Evolutionary conservation across 257 asterid genomes (phyloP), one percentile per base, ranked within the genome.

Genomic region (Misopates orontium): DNA sequence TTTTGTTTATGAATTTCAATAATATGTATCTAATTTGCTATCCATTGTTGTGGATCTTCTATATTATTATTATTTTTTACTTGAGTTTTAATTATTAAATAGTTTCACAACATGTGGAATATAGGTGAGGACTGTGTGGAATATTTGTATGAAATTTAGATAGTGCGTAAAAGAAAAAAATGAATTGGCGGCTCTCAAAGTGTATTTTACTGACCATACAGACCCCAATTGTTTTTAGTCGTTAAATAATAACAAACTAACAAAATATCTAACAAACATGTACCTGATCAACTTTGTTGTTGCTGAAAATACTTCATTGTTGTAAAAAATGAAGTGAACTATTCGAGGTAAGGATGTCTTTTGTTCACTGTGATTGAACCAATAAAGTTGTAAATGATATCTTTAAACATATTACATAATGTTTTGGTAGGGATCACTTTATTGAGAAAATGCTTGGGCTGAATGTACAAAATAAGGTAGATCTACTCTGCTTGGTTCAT

Each of bases 391-490:
- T 52, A 16, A 36, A 32, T 51, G 49, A 42, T 47, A 23, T 53
- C 31, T 16, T 66, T 39, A 31, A 66, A 61, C 11, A 31, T 51
- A 51, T 10, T 18, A 47, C 8, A 54, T 42, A 18, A 77, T 69
- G 60, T 42, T 51, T 76, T 50, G 71, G 63, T 87, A 88, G 94
- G 67, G 96, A 88, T 66, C 83, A 71, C 50, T 91, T 88, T 60
- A 80, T 88, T 19, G 66, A 36, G 58, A 64, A 79, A 75, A 88
- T 88, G 98, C 68, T 88, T 24, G 84, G 77, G 70, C 78, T 88
- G 63, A 86, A 91, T 71, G 82, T 82, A 61, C 56, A 62, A 55
- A n/a, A 83, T 88, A 77, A 81, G 98, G 96, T 91, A 68, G 31
- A 32, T 70, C 49, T 48, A 48, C 36, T 66, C 68, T 62, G 21